These are phyloP conservation scores for Kodamaea fukazawae DNA, from an alignment of 805 yeast genomes.

Conservation along the genomic window DNA sequence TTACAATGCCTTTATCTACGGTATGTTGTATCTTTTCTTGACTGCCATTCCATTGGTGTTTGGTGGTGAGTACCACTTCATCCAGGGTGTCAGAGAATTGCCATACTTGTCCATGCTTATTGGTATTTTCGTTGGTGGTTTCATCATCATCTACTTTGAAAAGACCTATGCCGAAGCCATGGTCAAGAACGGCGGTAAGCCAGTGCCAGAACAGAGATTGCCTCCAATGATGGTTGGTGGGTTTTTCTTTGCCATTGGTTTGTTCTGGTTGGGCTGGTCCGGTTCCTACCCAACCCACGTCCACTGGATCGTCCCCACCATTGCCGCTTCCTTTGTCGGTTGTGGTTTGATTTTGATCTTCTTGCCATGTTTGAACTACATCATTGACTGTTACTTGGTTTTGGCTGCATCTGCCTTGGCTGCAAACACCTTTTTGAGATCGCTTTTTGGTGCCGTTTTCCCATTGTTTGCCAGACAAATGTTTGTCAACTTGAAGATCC, in stretches of 20 bases:
- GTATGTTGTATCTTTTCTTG: constrained; percentile 44
- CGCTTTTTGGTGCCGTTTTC: constrained; percentile 58
- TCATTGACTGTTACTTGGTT: constrained; percentile 57
- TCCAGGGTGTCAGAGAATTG: constrained; percentile 23
- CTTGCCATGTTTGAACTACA: constrained; percentile 57
- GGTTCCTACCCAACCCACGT: constrained; percentile 70
- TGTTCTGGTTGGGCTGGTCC: constrained; percentile 87
- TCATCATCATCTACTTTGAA: constrained; percentile 27
- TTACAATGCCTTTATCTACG: constrained; percentile 51
- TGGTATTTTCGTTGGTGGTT: constrained; percentile 35
- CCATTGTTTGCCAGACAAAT: constrained; percentile 57
- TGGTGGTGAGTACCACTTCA: constrained; percentile 29
- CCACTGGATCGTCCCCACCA: constrained; percentile 71
- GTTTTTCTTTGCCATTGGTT: constrained; percentile 68
- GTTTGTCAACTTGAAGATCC: constrained; percentile 48
- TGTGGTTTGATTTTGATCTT: constrained; percentile 54
- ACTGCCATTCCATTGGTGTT: constrained; percentile 48
- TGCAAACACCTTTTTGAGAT: constrained; percentile 58
- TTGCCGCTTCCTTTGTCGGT: constrained; percentile 43
- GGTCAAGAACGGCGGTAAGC: constrained; percentile 41
- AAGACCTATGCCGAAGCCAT: constrained; percentile 28
- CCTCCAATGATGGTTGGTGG: constrained; percentile 75
- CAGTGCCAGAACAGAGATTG: constrained; percentile 78
- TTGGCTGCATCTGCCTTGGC: constrained; percentile 66
- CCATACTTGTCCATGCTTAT: constrained; percentile 34